phyloP scores from a whole-genome alignment of 805 yeast genomes.

The Spathaspora passalidarum region DNA sequence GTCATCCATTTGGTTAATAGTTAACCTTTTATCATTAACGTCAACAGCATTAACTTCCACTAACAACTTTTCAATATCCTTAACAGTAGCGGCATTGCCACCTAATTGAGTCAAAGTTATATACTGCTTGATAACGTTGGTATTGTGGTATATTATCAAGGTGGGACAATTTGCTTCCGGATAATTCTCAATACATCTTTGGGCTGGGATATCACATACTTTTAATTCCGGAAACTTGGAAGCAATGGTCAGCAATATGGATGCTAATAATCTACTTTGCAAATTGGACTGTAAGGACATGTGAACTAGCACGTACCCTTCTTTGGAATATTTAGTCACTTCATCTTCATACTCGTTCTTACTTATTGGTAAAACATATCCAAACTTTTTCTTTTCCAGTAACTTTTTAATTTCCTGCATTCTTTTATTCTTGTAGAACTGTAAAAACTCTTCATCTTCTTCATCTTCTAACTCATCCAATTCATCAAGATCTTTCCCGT shows the following conservation, averaged over 20 bases:
- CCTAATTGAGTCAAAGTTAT: slow-evolving; percentile 80
- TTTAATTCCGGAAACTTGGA: slow-evolving; percentile 74
- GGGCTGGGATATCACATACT: slow-evolving; percentile 88
- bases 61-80: slow-evolving; percentile 72
- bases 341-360: slow-evolving; percentile 87
- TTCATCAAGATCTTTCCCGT: slow-evolving; percentile 72
- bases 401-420: slow-evolving; percentile 68
- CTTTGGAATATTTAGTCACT: slow-evolving; percentile 76
- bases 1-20: slow-evolving; percentile 55
- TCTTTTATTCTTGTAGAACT: slow-evolving; percentile 72
- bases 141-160: slow-evolving; percentile 72
- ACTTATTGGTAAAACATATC: slow-evolving; percentile 71
- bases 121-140: slow-evolving; percentile 74
- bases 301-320: slow-evolving; percentile 71
- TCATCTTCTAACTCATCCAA: slow-evolving; percentile 87
- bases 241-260: slow-evolving; percentile 59
- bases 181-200: slow-evolving; percentile 87
- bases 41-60: slow-evolving; percentile 66
- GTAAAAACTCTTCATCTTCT: slow-evolving; percentile 87
- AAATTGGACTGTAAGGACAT: slow-evolving; percentile 63
- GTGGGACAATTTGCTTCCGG: slow-evolving; percentile 94
- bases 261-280: slow-evolving; percentile 70
- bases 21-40: slow-evolving; percentile 63
- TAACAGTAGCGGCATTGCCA: slow-evolving; percentile 69
- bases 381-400: slow-evolving; percentile 59